These are phyloP conservation scores for Xylariaceae sp. DNA, from an alignment of 2,329 filamentous ascomycete species.

Conservation along the genomic window DNA sequence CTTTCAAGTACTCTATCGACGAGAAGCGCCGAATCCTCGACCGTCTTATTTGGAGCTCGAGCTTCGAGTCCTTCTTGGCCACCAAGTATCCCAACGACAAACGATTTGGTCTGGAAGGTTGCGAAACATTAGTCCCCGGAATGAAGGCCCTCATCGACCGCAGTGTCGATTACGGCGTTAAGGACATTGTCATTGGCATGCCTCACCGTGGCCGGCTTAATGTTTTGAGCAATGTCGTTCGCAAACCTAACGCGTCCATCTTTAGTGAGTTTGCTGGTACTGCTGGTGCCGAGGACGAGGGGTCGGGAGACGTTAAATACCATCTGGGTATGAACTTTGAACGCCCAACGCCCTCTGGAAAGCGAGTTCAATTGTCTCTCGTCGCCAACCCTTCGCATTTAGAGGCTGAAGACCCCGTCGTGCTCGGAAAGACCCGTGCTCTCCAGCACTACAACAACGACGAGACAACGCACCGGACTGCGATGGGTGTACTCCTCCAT, in stretches of 20 bases:
- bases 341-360: conserved; percentile 95
- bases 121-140: conserved; percentile 93
- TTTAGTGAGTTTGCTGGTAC: conserved; percentile 97
- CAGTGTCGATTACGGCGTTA: conserved; percentile 97
- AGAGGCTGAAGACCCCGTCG: conserved; percentile 97
- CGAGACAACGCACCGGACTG: conserved; percentile 84
- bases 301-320: conserved; percentile 98
- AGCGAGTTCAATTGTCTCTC: conserved; percentile 98
- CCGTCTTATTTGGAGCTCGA: conserved; percentile 97
- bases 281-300: conserved; percentile 87
- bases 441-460: conserved; percentile 99
- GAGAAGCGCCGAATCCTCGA: conserved; percentile 98
- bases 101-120: conserved; percentile 97
- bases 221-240: conserved; percentile 96
- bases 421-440: conserved; percentile 94
- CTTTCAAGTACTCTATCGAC: conserved; percentile 97
- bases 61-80: conserved; percentile 92
- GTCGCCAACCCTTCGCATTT: conserved; percentile 98
- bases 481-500: conserved; percentile 95
- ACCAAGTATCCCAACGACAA: conserved; percentile 99
- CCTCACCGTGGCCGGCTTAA: conserved; percentile 98
- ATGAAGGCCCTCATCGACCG: conserved; percentile 99
- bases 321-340: conserved; percentile 99
- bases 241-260: conserved; percentile 99
- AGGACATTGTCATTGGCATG: conserved; percentile 99